Evolutionary conservation across 192 early-diverging fungal species (phyloP), one percentile per base, ranked within the genome.

Genomic region (Coemansia sp.): DNA sequence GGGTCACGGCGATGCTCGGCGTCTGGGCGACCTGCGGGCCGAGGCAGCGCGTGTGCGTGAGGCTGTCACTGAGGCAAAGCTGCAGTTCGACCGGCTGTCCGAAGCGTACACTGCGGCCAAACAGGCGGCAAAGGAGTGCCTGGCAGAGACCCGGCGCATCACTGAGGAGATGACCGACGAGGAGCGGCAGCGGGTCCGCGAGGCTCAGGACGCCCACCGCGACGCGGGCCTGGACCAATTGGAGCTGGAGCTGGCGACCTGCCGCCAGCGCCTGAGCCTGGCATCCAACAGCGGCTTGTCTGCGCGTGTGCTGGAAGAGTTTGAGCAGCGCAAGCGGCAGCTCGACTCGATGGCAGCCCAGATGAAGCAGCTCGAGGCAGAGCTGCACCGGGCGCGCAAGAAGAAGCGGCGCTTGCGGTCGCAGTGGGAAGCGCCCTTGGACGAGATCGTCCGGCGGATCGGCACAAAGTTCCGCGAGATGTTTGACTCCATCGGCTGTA

Each of bases 341-440:
- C 78, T 90, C 36, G 78, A 72, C 5, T 13, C 38, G 7, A 54
- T 79, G 37, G 60, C 55, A 7, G 42, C 41, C 0, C 60, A 65
- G 35, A 52, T 76, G 25, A 47, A 77, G 26, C 39, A 57, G n/a
- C 58, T 76, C 32, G 54, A 78, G 34, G 49, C 32, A 2, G 49
- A 58, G 30, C 52, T 84, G 39, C 51, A 21, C 5, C 49, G 44
- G 48, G 38, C 79, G 35, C 40, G 36, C 6, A 43, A 37, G 6
- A 56, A 67, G 2, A 78, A 83, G 44, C 36, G 19, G 35, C 20
- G 45, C 0, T 40, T 76, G 20, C 64, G 67, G 3, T 49, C 58
- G 6, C 51, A 75, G 26, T 98, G 93, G 92, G 74, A 85, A 37
- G 56, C 63, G 10, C 76, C 82, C 34, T 54, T 98, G 30, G 52